Base-by-base conservation (phyloP, 768 basidiomycete species). In the Leccinellum rugosiceps region DNA sequence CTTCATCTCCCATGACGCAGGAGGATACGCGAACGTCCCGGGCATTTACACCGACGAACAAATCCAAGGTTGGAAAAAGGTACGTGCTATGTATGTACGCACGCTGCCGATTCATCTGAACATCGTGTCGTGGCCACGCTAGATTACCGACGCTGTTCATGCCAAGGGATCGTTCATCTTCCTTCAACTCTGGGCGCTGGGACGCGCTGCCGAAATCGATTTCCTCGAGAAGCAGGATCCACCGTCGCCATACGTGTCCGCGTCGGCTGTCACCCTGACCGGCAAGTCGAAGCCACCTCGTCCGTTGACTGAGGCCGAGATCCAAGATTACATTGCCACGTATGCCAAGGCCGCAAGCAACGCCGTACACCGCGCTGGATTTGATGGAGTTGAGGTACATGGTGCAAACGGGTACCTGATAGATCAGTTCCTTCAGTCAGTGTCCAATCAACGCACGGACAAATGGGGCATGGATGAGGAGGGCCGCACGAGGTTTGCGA, bases 381-480 rank as follows among this genome's bases (percentile, higher is more conserved):
- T 41, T 19, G 41, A 41, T 41, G 41, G 78, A 0, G 69, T 81
- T 52, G 79, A 78, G 69, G 57, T 80, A 46, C 78, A 76, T 56
- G 63, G 65, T 55, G 75, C 75, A 53, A 77, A 78, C 57, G 76
- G 77, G 1, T 82, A 79, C 57, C 66, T 85, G 3, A 45, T 78
- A 3, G 83, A 88, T 63, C 84, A 88, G 65, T 88, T 88, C 74
- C 56, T 91, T 41, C 38, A 41, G 11, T 41, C 38, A 6, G n/a
- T 41, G 10, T 41, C 38, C 9, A 41, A 41, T 41, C 19, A 41
- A 10, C 38, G 38, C n/a, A 41, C 38, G n/a, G 38, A 41, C n/a
- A 41, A 11, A 19, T 41, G 86, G 67, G 89, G 89, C 0, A 88
- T 89, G 1, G 81, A 78, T 32, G 63, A 80, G 45, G 79, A 81